phyloP scores from a whole-genome alignment of 1,284 basidiomycete species.

The Sanghuangporus weigelae region DNA sequence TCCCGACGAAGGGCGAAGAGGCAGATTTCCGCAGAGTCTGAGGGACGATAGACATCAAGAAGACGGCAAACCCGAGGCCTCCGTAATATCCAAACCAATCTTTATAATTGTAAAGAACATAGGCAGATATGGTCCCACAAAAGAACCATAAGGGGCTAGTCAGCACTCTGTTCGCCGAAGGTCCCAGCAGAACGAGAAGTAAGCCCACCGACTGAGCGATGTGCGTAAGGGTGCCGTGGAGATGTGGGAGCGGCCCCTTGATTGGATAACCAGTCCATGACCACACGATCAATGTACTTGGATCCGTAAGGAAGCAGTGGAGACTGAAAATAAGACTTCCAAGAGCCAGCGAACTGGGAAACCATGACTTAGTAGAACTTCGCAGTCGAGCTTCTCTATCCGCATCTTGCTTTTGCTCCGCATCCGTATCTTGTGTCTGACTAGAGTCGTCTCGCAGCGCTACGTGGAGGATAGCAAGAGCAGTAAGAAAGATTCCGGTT shows the following conservation, averaged over 20 bases:
- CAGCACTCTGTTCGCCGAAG: constrained; percentile 27
- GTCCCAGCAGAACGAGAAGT: constrained; percentile 36
- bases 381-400: constrained; percentile 16
- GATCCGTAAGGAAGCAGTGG: constrained; percentile 76
- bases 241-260: constrained; percentile 70
- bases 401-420: not conserved
- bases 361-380: constrained; percentile 48
- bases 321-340: constrained; percentile 74
- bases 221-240: constrained; percentile 69
- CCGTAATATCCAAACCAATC: constrained; percentile 77
- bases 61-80: constrained; percentile 64
- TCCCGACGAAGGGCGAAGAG: constrained; percentile 35
- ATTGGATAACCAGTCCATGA: constrained; percentile 87
- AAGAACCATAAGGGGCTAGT: constrained; percentile 46
- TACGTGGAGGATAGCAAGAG: constrained; percentile 28
- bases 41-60: constrained; percentile 63
- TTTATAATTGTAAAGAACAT: constrained; percentile 53
- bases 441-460: constrained; percentile 23
- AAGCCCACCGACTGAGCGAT: constrained; percentile 59
- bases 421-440: not conserved
- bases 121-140: constrained; percentile 47
- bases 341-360: constrained; percentile 54
- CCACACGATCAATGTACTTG: constrained; percentile 84
- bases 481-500: constrained; percentile 32
- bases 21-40: constrained; percentile 42